Evolutionary conservation across 2,329 filamentous ascomycete species (phyloP).

Genomic region (Geosmithia flava): DNA sequence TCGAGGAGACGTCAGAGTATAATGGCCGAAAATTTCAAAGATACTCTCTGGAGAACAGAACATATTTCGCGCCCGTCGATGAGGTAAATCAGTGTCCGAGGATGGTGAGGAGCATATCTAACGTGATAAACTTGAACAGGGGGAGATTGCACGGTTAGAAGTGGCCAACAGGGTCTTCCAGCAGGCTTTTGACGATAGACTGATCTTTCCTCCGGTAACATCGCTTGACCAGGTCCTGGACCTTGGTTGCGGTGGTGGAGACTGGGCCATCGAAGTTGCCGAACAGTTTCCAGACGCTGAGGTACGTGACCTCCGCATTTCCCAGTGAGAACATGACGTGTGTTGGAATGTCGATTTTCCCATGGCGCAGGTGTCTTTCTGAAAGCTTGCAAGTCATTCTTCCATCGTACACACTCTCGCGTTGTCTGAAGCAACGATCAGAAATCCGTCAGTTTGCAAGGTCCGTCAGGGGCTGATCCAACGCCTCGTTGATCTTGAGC

Average conservation of each 20-base stretch:
- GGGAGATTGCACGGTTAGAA: constrained; percentile 54
- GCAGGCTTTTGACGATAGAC: constrained; percentile 50
- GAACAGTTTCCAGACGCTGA: constrained; percentile 50
- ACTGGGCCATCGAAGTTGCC: constrained; percentile 60
- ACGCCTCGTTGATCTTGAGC: too few species aligned
- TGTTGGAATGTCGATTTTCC: neutral
- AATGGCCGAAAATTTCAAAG: constrained; percentile 55
- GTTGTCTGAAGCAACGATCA: too few species aligned
- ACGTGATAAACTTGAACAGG: constrained; percentile 26
- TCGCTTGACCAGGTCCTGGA: constrained; percentile 51
- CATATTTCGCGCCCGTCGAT: constrained; percentile 59
- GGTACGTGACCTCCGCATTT: constrained; percentile 26
- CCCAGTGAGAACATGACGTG: neutral
- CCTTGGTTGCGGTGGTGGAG: constrained; percentile 59
- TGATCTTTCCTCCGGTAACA: constrained; percentile 57
- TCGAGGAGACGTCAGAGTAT: constrained; percentile 45
- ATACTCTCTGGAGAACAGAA: constrained; percentile 50
- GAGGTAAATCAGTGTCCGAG: constrained; percentile 38
- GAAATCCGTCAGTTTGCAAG: too few species aligned
- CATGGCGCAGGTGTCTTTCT: neutral
- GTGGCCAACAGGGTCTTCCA: constrained; percentile 50
- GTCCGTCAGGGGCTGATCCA: too few species aligned
- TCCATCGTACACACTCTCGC: too few species aligned
- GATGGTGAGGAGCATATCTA: neutral
- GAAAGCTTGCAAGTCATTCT: too few species aligned